Evolutionary conservation across 1,284 basidiomycete species (phyloP).

Genomic region (Cryptococcus maquisensis): DNA sequence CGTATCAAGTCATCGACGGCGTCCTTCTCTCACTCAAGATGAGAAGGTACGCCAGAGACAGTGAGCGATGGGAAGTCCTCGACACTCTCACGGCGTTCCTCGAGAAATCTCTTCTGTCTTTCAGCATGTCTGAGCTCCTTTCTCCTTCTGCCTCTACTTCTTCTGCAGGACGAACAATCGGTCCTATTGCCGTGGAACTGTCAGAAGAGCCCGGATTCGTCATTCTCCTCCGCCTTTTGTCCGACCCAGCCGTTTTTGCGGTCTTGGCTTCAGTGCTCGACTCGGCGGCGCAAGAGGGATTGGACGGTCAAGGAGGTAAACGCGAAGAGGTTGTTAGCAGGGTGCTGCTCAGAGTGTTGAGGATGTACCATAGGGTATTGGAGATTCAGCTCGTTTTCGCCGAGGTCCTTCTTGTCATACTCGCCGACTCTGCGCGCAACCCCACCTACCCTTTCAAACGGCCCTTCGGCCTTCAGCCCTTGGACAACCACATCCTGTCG

Average conservation of each 20-base stretch:
- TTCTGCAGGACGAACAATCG: slow-evolving; percentile 15
- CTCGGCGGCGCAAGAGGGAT: slow-evolving; percentile 33
- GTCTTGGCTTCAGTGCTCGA: slow-evolving; percentile 54
- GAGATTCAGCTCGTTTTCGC: slow-evolving; percentile 85
- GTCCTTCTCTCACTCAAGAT: slow-evolving; percentile 60
- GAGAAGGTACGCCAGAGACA: slow-evolving; percentile 68
- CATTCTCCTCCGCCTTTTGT: slow-evolving; percentile 73
- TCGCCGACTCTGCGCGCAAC: slow-evolving; percentile 54
- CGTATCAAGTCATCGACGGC: slow-evolving; percentile 81
- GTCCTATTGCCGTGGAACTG: slow-evolving; percentile 29
- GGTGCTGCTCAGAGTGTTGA: slow-evolving; percentile 73
- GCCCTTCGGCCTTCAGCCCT: slow-evolving; percentile 41
- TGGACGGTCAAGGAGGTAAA: slow-evolving; percentile 51
- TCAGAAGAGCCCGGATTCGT: slow-evolving; percentile 80
- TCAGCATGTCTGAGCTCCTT: slow-evolving; percentile 60
- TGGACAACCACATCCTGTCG: slow-evolving; percentile 80
- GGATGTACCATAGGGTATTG: slow-evolving; percentile 76
- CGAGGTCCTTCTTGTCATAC: slow-evolving; percentile 76
- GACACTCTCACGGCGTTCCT: slow-evolving; percentile 80
- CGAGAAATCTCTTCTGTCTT: slow-evolving; percentile 74
- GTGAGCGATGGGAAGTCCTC: slow-evolving; percentile 82
- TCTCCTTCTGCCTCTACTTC: slow-evolving; percentile 16
- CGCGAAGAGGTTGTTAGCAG: slow-evolving; percentile 48
- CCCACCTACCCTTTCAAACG: slow-evolving; percentile 27
- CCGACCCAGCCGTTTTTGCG: slow-evolving; percentile 56